A percentile compares a stretch with the other conserved stretches of the same genome.
phyloP scores from a whole-genome alignment of 208 protist genomes.

The Leishmania tarentolae region DNA sequence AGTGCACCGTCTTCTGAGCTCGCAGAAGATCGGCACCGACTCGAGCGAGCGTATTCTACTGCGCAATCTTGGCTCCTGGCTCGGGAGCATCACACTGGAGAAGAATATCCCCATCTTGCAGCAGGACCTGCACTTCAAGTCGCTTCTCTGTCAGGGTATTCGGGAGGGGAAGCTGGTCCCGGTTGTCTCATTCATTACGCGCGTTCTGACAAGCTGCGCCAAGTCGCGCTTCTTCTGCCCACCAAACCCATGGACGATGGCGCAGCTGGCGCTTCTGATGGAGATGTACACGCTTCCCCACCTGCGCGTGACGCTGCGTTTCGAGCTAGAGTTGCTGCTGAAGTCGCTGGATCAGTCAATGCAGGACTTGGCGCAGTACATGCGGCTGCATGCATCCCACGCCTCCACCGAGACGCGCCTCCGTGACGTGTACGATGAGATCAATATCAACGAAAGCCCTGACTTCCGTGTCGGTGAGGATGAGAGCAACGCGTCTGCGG shows the following conservation, averaged over 20 bases:
- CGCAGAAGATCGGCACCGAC: slow-evolving; percentile 93
- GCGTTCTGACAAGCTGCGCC: slow-evolving; percentile 89
- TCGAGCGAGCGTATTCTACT: slow-evolving; percentile 94
- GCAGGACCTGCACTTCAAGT: slow-evolving; percentile 95
- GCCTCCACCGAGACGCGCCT: slow-evolving; percentile 46
- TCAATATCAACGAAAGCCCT: slow-evolving; percentile 68
- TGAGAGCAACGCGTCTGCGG: slow-evolving; percentile 26
- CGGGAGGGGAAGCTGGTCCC: slow-evolving; percentile 94
- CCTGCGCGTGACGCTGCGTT: slow-evolving; percentile 97
- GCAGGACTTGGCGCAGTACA: slow-evolving; percentile 57
- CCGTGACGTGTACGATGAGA: slow-evolving; percentile 60
- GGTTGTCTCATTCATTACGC: slow-evolving; percentile 97
- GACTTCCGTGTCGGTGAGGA: slow-evolving; percentile 82
- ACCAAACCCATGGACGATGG: slow-evolving; percentile 99
- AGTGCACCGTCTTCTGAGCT: slow-evolving; percentile 90
- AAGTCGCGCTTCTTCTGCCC: slow-evolving; percentile 95
- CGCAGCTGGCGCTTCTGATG: slow-evolving; percentile 88
- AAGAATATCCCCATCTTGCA: slow-evolving; percentile 97
- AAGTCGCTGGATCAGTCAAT: slow-evolving; percentile 75
- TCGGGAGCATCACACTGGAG: slow-evolving; percentile 97
- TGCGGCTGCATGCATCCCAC: slow-evolving; percentile 42
- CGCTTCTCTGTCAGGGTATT: slow-evolving; percentile 95
- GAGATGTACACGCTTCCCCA: slow-evolving; percentile 97
- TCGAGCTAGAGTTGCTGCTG: slow-evolving; percentile 95
- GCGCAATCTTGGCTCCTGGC: slow-evolving; percentile 98